phyloP scores from a whole-genome alignment of 2,329 filamentous ascomycete species.

The Fusarium beomiforme region DNA sequence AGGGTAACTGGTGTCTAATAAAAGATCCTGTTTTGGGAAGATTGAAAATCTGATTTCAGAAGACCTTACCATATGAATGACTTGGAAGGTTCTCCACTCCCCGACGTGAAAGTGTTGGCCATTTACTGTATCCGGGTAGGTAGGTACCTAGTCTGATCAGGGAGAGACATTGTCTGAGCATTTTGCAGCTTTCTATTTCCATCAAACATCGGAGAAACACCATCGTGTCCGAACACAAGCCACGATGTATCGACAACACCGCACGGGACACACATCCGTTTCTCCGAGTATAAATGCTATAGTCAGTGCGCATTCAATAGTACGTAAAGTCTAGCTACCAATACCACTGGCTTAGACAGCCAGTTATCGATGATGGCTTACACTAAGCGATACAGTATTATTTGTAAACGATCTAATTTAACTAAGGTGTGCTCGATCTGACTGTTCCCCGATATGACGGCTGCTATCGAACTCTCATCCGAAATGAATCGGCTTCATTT shows the following conservation, averaged over 20 bases:
- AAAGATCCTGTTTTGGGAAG: neutral
- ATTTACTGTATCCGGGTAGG: neutral
- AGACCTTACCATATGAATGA: neutral
- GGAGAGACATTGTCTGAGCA: neutral
- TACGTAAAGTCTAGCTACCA: neutral
- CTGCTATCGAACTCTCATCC: neutral
- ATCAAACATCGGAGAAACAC: neutral
- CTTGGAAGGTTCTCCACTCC: neutral
- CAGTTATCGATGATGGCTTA: neutral
- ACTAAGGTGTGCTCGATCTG: neutral
- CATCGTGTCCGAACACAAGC: neutral
- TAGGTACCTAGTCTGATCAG: neutral
- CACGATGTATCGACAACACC: neutral
- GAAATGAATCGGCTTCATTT: slow-evolving; percentile 12
- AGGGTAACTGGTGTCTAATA: neutral
- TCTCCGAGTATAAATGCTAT: neutral
- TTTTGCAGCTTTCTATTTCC: neutral
- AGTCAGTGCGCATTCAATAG: neutral
- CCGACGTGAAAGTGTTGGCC: neutral
- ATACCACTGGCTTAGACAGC: neutral
- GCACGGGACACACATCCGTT: neutral
- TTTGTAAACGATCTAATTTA: neutral
- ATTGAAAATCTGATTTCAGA: neutral
- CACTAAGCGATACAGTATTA: too few relatives aligned
- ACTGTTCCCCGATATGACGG: neutral